Conservation (phyloP, 2,329 filamentous ascomycete species). For the Penicillium sumatraense region DNA sequence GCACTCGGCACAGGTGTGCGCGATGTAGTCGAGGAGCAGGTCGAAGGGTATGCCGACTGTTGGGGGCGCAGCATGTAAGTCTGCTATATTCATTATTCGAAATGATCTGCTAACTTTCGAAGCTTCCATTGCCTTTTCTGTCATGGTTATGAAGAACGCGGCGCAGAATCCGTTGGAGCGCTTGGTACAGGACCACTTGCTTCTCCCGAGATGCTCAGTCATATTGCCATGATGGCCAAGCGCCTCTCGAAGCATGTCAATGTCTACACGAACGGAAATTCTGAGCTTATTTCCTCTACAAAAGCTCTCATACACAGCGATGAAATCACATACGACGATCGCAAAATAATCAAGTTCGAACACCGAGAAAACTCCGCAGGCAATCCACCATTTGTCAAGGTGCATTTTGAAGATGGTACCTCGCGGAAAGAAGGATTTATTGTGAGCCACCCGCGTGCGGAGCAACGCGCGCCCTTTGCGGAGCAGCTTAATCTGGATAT, state of each 20-base stretch:
- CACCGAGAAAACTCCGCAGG: not conserved
- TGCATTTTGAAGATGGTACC: not conserved
- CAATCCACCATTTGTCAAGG: not conserved
- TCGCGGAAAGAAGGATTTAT: not conserved
- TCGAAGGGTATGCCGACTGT: not conserved
- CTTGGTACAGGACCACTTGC: not conserved
- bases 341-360: not conserved
- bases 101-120: not conserved
- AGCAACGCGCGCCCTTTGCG: not conserved
- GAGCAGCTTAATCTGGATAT: not conserved
- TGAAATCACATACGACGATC: not conserved
- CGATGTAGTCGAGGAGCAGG: not conserved
- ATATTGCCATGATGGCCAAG: not conserved
- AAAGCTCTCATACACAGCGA: not conserved
- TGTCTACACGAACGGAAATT: not conserved
- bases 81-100: not conserved
- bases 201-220: not conserved
- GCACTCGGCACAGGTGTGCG: not conserved
- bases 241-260: not conserved
- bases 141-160: not conserved
- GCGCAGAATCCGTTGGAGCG: not conserved
- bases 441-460: not conserved
- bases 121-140: constrained; percentile 4
- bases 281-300: not conserved
- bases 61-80: constrained; percentile 1